Conservation (phyloP, 164 flowering plant species). For the Macadamia integrifolia region DNA sequence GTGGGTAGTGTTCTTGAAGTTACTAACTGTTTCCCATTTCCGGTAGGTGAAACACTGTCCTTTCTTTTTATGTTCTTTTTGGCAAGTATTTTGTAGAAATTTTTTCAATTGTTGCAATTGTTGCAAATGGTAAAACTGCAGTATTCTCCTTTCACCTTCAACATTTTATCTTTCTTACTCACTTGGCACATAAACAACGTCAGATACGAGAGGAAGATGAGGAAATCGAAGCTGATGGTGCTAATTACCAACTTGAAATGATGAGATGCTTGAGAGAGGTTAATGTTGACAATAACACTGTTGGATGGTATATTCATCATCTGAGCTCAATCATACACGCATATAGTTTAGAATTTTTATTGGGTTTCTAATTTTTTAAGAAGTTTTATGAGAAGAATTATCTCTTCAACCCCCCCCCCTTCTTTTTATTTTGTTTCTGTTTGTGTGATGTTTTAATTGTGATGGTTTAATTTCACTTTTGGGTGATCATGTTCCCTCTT, state of each 20-base stretch:
- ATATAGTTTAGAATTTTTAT: no score
- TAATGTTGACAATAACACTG: conserved; percentile 97
- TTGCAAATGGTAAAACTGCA: no score
- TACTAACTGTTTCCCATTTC: conserved; percentile 93
- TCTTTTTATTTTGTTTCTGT: no score
- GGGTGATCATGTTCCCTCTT: background rate
- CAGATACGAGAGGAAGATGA: conserved; percentile 91
- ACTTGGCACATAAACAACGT: background rate
- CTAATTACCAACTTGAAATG: conserved; percentile 99
- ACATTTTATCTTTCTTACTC: background rate
- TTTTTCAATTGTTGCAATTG: no score
- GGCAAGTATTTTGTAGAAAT: no score
- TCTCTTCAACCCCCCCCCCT: no score
- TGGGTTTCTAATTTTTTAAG: no score
- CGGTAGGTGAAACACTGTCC: conserved; percentile 37
- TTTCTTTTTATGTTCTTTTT: no score
- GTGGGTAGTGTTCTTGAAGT: conserved; percentile 99
- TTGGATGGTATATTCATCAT: conserved; percentile 38
- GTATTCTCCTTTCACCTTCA: background rate
- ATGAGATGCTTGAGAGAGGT: conserved; percentile 99
- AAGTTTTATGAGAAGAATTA: no score
- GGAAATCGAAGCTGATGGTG: conserved; percentile 98
- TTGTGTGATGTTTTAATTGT: no score
- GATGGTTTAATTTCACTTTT: background rate
- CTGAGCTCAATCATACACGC: no score